Evolutionary conservation across 352 stramenopile genomes (phyloP).

Genomic region (Aphanomyces euteiches): DNA sequence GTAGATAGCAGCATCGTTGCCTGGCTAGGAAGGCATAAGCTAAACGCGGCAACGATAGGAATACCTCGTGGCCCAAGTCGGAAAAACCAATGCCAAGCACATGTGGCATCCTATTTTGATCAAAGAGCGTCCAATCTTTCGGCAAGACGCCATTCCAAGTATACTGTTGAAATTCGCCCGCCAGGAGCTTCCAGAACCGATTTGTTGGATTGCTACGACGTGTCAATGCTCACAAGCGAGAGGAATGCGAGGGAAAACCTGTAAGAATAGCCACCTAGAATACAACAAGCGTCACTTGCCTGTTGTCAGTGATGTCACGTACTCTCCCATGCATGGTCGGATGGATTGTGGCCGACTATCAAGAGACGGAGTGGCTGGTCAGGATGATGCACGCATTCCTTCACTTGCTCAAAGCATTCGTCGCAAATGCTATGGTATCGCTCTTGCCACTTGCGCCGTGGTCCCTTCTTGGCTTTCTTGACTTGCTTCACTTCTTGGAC

Average conservation of each 20-base stretch:
- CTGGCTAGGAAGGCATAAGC: slow-evolving; percentile 41
- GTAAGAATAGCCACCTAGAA: slow-evolving; percentile 52
- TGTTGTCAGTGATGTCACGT: neutral
- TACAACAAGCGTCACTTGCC: neutral
- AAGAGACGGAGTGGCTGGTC: slow-evolving; percentile 71
- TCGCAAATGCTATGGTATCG: slow-evolving; percentile 74
- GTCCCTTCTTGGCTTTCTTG: slow-evolving; percentile 13
- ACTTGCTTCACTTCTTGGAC: too few relatives aligned
- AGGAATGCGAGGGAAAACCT: slow-evolving; percentile 35
- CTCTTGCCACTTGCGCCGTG: slow-evolving; percentile 67
- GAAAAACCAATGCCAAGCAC: slow-evolving; percentile 71
- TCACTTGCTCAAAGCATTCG: slow-evolving; percentile 52
- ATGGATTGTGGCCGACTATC: slow-evolving; percentile 87
- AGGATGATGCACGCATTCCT: slow-evolving; percentile 54
- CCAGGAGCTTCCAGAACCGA: slow-evolving; percentile 84
- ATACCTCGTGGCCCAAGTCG: slow-evolving; percentile 76
- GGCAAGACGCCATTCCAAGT: slow-evolving; percentile 66
- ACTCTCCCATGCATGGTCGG: slow-evolving; percentile 84
- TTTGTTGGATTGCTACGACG: slow-evolving; percentile 80
- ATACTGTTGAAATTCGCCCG: slow-evolving; percentile 50
- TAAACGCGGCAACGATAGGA: neutral
- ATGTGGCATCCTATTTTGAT: slow-evolving; percentile 71
- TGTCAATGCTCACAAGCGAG: neutral
- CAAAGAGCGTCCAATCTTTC: slow-evolving; percentile 44
- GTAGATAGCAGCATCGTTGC: slow-evolving; percentile 81